phyloP scores from a whole-genome alignment of 345 rosid genomes.

The Gossypium anomalum region DNA sequence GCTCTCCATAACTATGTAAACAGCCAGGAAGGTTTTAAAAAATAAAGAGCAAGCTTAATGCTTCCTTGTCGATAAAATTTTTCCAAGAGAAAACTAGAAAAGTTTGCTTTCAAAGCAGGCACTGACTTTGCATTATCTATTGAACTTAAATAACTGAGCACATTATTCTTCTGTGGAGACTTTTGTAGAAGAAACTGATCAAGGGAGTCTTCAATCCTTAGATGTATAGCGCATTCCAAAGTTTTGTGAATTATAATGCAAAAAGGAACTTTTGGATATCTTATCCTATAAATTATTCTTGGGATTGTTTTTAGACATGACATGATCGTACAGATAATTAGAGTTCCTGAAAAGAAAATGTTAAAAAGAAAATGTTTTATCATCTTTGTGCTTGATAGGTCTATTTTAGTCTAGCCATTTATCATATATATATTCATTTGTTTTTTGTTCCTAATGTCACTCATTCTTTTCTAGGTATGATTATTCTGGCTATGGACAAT shows the following conservation, averaged over 20 bases:
- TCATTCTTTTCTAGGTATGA: slow-evolving; percentile 57
- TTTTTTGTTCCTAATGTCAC: slow-evolving; percentile 14
- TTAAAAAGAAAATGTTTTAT: not conserved
- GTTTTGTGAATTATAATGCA: slow-evolving; percentile 1
- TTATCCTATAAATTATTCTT: not conserved
- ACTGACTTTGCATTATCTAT: not conserved
- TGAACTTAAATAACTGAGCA: not conserved
- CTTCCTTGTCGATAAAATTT: not conserved
- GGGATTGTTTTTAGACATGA: not conserved
- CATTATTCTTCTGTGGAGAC: not conserved
- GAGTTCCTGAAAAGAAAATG: not conserved
- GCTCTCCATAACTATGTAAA: not conserved
- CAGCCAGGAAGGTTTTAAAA: not conserved
- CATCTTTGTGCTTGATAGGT: not conserved
- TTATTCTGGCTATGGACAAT: slow-evolving; percentile 95
- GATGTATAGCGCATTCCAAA: not conserved
- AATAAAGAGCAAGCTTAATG: not conserved
- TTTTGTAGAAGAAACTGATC: not conserved
- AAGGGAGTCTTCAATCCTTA: not conserved
- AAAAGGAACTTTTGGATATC: not conserved
- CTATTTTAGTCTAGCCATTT: not conserved
- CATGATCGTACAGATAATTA: not conserved
- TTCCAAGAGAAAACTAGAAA: not conserved
- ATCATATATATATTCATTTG: not conserved
- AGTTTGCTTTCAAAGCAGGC: not conserved